phyloP scores from a whole-genome alignment of 345 rosid genomes.

The Corymbia maculata region DNA sequence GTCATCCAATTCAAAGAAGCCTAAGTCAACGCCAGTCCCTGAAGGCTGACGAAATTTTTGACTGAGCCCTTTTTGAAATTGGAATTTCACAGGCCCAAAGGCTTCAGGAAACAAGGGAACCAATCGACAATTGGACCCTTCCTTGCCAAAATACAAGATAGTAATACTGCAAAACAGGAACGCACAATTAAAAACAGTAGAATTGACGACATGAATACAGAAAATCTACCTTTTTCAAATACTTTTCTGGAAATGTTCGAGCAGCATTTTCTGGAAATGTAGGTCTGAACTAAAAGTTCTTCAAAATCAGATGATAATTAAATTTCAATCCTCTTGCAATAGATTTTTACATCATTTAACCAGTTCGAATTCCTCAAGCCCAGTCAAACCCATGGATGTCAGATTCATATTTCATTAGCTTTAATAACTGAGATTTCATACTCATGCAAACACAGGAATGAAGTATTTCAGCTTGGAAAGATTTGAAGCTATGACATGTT shows the following conservation, averaged over 20 bases:
- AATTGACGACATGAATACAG: not conserved
- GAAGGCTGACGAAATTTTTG: constrained; percentile 32
- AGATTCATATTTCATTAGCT: not conserved
- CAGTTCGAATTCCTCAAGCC: not conserved
- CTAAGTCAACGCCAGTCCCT: constrained; percentile 34
- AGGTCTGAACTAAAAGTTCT: not conserved
- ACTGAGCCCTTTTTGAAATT: constrained; percentile 26
- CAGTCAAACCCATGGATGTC: not conserved
- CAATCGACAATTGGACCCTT: constrained; percentile 26
- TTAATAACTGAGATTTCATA: not conserved
- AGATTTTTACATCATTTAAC: not conserved
- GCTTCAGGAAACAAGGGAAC: constrained; percentile 13
- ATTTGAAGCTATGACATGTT: not conserved
- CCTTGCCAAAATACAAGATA: constrained; percentile 34
- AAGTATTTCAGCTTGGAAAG: not conserved
- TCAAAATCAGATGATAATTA: not conserved
- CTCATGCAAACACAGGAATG: not conserved
- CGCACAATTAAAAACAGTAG: not conserved
- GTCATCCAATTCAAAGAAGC: constrained; percentile 19
- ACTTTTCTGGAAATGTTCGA: not conserved
- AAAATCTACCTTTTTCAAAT: not conserved
- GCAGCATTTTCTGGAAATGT: not conserved
- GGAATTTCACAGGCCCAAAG: constrained; percentile 9
- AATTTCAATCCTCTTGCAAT: not conserved
- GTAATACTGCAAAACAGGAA: constrained; percentile 18